Percentiles rank a stretch among this genome's conserved stretches.
Conservation (phyloP, 139 green algal genomes). For the Chlamydomonas sphaeroides region DNA sequence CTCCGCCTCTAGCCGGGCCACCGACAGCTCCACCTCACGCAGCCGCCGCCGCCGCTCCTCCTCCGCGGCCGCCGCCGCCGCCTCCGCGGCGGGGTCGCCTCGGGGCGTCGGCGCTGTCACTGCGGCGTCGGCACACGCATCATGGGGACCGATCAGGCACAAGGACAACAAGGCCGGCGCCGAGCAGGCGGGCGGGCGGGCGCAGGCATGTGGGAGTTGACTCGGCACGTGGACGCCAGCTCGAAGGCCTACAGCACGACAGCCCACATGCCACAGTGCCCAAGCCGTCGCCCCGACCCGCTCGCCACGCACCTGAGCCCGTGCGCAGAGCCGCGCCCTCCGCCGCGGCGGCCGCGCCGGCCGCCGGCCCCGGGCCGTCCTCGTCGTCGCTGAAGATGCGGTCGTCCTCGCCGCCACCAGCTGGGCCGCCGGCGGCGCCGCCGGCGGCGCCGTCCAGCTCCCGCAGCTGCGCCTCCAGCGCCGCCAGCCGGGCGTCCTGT, state of each 20-base stretch:
- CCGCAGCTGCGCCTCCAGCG: slow-evolving; percentile 18
- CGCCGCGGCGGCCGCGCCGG: not conserved
- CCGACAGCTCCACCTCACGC: slow-evolving; percentile 70
- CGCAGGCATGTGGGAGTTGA: too few relatives aligned
- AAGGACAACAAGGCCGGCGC: too few relatives aligned
- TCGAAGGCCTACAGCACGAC: too few relatives aligned
- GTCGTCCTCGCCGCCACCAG: slow-evolving; percentile 30
- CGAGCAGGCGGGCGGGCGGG: too few relatives aligned
- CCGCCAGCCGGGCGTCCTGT: slow-evolving; percentile 32
- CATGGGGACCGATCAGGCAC: too few relatives aligned
- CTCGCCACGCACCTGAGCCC: too few relatives aligned
- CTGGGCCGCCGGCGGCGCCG: too few relatives aligned
- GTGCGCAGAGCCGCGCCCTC: too few relatives aligned
- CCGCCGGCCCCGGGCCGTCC: not conserved
- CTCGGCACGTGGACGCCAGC: too few relatives aligned
- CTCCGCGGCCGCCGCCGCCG: slow-evolving; percentile 24
- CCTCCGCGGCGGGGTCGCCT: not conserved
- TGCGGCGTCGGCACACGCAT: not conserved
- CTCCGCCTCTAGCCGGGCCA: slow-evolving; percentile 62
- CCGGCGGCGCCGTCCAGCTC: slow-evolving; percentile 3
- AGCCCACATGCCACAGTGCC: too few relatives aligned
- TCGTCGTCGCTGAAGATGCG: slow-evolving; percentile 35
- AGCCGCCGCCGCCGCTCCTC: slow-evolving; percentile 59
- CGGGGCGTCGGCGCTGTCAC: not conserved
- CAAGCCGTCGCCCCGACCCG: too few relatives aligned